phyloP scores from a whole-genome alignment of 495 filamentous ascomycete species.

The Niebla homalea region DNA sequence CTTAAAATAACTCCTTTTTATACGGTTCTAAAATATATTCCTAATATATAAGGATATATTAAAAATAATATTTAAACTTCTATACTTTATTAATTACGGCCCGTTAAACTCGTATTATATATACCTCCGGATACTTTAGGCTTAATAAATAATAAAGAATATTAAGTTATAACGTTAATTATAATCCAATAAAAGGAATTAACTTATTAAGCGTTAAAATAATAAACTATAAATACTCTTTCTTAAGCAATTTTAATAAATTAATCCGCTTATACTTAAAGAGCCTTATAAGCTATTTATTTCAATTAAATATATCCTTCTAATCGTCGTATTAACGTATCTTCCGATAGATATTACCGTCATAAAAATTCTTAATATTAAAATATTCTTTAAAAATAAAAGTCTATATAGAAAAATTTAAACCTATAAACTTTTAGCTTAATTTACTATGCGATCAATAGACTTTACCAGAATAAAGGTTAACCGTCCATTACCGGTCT shows the following conservation, averaged over 20 bases:
- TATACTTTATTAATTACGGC: too few species aligned
- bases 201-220: too few species aligned
- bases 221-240: neutral
- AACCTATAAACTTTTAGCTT: neutral
- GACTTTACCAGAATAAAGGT: neutral
- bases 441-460: neutral
- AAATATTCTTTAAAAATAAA: neutral
- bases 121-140: too few species aligned
- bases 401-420: neutral
- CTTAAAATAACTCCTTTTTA: too few species aligned
- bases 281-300: neutral
- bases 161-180: neutral
- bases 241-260: slow-evolving; percentile 6
- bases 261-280: slow-evolving; percentile 1
- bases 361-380: neutral
- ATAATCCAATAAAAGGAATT: too few species aligned
- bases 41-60: too few species aligned
- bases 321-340: neutral
- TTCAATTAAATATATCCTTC: slow-evolving; percentile 5
- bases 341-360: neutral
- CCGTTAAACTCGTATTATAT: too few species aligned
- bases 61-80: too few species aligned
- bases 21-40: too few species aligned
- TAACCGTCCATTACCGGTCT: neutral
- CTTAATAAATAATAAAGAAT: neutral